Percentiles rank a stretch among this genome's conserved stretches.
phyloP scores from a whole-genome alignment of 805 yeast genomes.

The Saccharomycopsis amapae region DNA sequence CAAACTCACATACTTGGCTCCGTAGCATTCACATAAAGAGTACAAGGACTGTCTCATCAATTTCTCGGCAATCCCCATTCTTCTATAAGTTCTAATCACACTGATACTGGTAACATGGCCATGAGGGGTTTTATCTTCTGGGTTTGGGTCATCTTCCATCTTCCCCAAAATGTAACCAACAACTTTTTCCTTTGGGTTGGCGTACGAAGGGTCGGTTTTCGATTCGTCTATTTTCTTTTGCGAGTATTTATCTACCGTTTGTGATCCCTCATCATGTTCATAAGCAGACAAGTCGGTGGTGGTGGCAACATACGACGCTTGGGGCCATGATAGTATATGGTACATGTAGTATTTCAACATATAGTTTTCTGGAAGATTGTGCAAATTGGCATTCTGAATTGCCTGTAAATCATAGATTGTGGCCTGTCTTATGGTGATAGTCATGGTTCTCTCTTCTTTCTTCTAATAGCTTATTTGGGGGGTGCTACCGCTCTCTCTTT shows the following conservation, averaged over 20 bases:
- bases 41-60: conserved; percentile 79
- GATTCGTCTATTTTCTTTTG: conserved; percentile 17
- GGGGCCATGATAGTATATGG: conserved; percentile 95
- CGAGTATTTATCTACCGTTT: conserved; percentile 17
- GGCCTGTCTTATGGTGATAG: conserved; percentile 83
- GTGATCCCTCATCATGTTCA: conserved; percentile 23
- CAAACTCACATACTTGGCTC: conserved; percentile 76
- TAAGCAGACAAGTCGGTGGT: conserved; percentile 48
- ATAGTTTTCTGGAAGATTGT: conserved; percentile 92
- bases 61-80: conserved; percentile 91
- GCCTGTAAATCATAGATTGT: conserved; percentile 81
- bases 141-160: conserved; percentile 90
- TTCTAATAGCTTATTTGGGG: background rate
- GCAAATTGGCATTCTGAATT: conserved; percentile 91
- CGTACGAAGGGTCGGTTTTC: conserved; percentile 58
- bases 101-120: conserved; percentile 93
- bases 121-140: conserved; percentile 65
- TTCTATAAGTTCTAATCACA: conserved; percentile 91
- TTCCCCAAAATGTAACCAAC: conserved; percentile 96
- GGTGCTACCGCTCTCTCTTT: too few species aligned
- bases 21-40: conserved; percentile 73
- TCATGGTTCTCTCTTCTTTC: conserved; percentile 59
- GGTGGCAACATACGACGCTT: conserved; percentile 92
- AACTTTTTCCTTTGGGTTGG: conserved; percentile 59
- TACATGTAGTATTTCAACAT: conserved; percentile 88